Conservation (phyloP, 768 basidiomycete genomes). For the Russula sp. region DNA sequence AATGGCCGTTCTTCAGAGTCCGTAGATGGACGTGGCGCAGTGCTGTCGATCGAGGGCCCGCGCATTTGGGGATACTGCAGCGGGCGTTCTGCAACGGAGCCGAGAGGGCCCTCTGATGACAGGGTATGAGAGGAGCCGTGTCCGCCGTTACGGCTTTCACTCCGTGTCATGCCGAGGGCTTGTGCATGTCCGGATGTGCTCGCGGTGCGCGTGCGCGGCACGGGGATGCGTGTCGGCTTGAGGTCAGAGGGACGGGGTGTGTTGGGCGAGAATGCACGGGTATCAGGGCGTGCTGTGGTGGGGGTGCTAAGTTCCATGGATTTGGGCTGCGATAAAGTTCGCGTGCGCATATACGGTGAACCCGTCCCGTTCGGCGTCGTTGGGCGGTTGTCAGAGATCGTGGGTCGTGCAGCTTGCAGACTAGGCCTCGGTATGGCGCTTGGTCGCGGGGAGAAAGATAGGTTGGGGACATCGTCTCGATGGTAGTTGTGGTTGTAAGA, state of each 20-base stretch:
- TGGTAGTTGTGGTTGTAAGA: constrained; percentile 26
- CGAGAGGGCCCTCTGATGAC: not conserved
- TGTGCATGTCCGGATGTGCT: constrained; percentile 38
- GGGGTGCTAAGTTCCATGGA: constrained; percentile 36
- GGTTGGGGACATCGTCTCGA: constrained; percentile 24
- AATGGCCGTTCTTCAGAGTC: constrained; percentile 81
- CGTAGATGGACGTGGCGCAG: constrained; percentile 45
- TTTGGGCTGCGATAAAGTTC: constrained; percentile 63
- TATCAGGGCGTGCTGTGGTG: constrained; percentile 32
- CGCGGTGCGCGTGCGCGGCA: constrained; percentile 37
- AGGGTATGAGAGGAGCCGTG: constrained; percentile 3
- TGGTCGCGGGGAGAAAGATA: constrained; percentile 31
- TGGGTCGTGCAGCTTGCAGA: constrained; percentile 34
- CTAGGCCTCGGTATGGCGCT: constrained; percentile 47
- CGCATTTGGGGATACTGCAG: constrained; percentile 45
- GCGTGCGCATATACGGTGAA: constrained; percentile 40
- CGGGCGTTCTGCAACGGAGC: constrained; percentile 29
- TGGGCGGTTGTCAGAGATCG: constrained; percentile 26
- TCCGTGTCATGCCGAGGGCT: constrained; percentile 27
- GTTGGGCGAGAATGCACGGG: constrained; percentile 20
- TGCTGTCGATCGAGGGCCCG: constrained; percentile 32
- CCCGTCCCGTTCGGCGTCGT: constrained; percentile 11
- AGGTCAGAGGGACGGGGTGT: constrained; percentile 35
- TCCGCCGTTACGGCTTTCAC: constrained; percentile 30
- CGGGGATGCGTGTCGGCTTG: constrained; percentile 46